Percentiles rank a stretch among this genome's conserved stretches.
phyloP scores from a whole-genome alignment of 208 protist genomes.

The Novymonas esmeraldas region DNA sequence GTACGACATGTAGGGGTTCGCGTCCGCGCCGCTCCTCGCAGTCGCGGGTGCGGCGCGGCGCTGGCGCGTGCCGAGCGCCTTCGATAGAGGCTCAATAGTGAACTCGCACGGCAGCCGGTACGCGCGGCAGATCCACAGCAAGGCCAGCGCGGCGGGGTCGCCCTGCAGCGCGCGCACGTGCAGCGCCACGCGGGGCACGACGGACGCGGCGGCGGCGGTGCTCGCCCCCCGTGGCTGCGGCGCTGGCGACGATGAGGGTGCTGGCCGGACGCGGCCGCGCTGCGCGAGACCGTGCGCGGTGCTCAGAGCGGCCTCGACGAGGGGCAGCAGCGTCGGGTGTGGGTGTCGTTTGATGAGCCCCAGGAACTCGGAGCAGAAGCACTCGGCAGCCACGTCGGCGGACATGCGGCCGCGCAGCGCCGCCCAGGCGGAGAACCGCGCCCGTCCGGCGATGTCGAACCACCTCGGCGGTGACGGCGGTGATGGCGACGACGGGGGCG shows the following conservation, averaged over 20 bases:
- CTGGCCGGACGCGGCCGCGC: background rate
- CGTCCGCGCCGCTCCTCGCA: too few relatives aligned
- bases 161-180: slow-evolving; percentile 55
- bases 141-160: slow-evolving; percentile 66
- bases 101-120: slow-evolving; percentile 68
- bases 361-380: slow-evolving; percentile 76
- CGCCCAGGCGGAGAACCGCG: slow-evolving; percentile 50
- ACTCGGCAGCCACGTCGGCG: slow-evolving; percentile 60
- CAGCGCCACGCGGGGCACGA: slow-evolving; percentile 28
- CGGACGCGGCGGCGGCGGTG: background rate
- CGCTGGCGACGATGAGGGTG: background rate
- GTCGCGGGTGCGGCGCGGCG: too few relatives aligned
- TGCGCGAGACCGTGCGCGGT: slow-evolving; percentile 39
- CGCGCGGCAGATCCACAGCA: slow-evolving; percentile 78
- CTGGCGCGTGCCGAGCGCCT: slow-evolving; percentile 15
- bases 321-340: slow-evolving; percentile 42
- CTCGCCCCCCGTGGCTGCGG: background rate
- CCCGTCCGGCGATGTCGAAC: slow-evolving; percentile 66
- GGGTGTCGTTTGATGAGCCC: slow-evolving; percentile 53
- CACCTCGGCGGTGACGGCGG: slow-evolving; percentile 35
- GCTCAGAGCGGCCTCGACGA: slow-evolving; percentile 58
- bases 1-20: slow-evolving; percentile 26
- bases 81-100: slow-evolving; percentile 53
- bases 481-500: background rate
- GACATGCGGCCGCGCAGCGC: slow-evolving; percentile 65